phyloP scores from a whole-genome alignment of 441 rosid genomes.

The Macaranga tanarius region DNA sequence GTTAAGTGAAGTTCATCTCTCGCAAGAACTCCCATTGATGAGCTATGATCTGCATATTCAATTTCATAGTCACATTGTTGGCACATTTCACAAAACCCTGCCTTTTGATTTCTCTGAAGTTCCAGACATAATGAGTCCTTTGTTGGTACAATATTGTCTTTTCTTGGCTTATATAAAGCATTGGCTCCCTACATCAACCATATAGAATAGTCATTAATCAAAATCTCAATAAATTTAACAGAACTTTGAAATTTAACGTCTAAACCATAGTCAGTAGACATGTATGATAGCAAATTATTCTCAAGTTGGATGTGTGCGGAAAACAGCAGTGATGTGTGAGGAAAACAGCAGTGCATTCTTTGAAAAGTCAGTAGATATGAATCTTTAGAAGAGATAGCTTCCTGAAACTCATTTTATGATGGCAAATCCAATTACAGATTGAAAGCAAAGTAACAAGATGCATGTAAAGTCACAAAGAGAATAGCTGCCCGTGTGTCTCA shows the following conservation, averaged over 20 bases:
- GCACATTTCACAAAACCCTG: conserved; percentile 49
- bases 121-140: conserved; percentile 60
- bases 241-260: not conserved
- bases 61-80: conserved; percentile 94
- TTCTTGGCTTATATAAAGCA: conserved; percentile 70
- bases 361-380: no score
- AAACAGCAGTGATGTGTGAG: no score
- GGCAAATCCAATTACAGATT: not conserved
- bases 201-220: conserved; percentile 16
- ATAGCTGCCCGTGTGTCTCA: not conserved
- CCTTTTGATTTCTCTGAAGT: conserved; percentile 54
- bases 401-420: not conserved
- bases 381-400: not conserved
- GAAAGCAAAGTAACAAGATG: not conserved
- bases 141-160: conserved; percentile 47
- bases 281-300: no score
- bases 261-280: not conserved
- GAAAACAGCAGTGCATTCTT: no score
- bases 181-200: conserved; percentile 73
- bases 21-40: conserved; percentile 88
- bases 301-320: no score
- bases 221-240: not conserved
- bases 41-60: conserved; percentile 91
- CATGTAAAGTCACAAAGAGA: not conserved
- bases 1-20: conserved; percentile 67